Percentiles rank a stretch among this genome's conserved stretches.
Conservation (phyloP, 495 filamentous ascomycete genomes). For the Halenospora varia region DNA sequence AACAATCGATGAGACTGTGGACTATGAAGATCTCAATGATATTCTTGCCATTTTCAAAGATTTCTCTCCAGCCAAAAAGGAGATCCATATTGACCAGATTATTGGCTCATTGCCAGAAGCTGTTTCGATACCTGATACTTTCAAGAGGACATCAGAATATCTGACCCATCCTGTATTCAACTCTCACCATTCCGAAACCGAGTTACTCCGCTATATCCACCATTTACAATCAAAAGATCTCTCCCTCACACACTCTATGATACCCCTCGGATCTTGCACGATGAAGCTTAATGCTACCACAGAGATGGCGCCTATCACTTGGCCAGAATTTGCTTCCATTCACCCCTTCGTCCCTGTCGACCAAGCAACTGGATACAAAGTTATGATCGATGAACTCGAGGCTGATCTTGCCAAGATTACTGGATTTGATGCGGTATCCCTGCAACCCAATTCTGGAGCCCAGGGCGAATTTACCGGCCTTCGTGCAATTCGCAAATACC, state of each 20-base stretch:
- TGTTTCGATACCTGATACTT: slow-evolving; percentile 47
- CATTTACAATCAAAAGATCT: slow-evolving; percentile 95
- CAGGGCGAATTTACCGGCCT: slow-evolving; percentile 96
- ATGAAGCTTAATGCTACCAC: slow-evolving; percentile 99
- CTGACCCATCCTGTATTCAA: slow-evolving; percentile 96
- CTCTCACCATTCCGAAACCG: slow-evolving; percentile 93
- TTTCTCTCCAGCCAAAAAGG: slow-evolving; percentile 25
- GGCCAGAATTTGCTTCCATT: slow-evolving; percentile 78
- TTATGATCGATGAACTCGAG: slow-evolving; percentile 68
- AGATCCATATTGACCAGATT: slow-evolving; percentile 31
- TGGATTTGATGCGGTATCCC: slow-evolving; percentile 82
- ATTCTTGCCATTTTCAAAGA: slow-evolving; percentile 56
- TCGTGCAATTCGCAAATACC: slow-evolving; percentile 86
- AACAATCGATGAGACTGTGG: slow-evolving; percentile 71
- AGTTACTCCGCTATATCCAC: slow-evolving; percentile 91
- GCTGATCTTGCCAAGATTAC: slow-evolving; percentile 80
- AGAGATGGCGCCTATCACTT: slow-evolving; percentile 88
- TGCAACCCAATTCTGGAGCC: slow-evolving; percentile 96
- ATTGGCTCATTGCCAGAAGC: slow-evolving; percentile 30
- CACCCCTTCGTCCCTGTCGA: slow-evolving; percentile 74
- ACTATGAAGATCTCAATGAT: slow-evolving; percentile 53
- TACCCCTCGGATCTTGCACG: slow-evolving; percentile 96
- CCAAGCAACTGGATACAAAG: slow-evolving; percentile 63
- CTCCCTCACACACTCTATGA: slow-evolving; percentile 96
- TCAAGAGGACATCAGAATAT: slow-evolving; percentile 72